Evolutionary conservation across 352 stramenopile species (phyloP).

Genomic region (Globisporangium parvum): DNA sequence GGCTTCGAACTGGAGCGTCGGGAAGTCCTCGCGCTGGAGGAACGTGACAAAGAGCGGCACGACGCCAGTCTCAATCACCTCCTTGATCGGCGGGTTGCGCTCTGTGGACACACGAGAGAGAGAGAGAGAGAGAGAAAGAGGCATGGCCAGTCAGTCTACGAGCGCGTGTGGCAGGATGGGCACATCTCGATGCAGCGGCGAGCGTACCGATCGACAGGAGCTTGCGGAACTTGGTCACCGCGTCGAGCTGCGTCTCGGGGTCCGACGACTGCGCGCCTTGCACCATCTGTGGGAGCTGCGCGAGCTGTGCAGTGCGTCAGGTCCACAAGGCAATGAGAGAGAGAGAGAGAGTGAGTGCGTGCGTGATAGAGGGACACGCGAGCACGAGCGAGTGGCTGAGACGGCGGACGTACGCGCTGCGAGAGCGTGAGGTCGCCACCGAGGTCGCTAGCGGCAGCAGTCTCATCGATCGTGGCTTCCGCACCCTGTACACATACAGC

Average conservation of each 20-base stretch:
- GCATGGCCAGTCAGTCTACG: conserved; percentile 1
- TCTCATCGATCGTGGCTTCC: conserved; percentile 21
- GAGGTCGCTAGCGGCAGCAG: conserved; percentile 24
- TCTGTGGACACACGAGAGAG: conserved; percentile 59
- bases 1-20: conserved; percentile 95
- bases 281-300: conserved; percentile 94
- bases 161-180: conserved; percentile 1
- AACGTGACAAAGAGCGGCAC: conserved; percentile 98
- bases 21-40: conserved; percentile 93
- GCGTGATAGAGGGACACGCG: too few relatives aligned
- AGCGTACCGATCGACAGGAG: conserved; percentile 94
- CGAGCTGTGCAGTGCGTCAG: conserved; percentile 52
- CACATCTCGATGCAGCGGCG: background rate
- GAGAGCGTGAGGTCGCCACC: conserved; percentile 44
- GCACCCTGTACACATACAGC: conserved; percentile 8
- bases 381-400: conserved; percentile 5
- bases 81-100: conserved; percentile 98
- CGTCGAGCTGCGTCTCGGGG: conserved; percentile 90
- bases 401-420: conserved; percentile 37
- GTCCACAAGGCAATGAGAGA: background rate
- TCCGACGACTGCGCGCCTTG: conserved; percentile 90
- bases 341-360: conserved; percentile 7
- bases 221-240: conserved; percentile 97
- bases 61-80: conserved; percentile 98
- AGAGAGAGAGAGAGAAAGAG: background rate